phyloP scores from a whole-genome alignment of 176 grass and related monocot genomes.

The Aegilops speltoides region DNA sequence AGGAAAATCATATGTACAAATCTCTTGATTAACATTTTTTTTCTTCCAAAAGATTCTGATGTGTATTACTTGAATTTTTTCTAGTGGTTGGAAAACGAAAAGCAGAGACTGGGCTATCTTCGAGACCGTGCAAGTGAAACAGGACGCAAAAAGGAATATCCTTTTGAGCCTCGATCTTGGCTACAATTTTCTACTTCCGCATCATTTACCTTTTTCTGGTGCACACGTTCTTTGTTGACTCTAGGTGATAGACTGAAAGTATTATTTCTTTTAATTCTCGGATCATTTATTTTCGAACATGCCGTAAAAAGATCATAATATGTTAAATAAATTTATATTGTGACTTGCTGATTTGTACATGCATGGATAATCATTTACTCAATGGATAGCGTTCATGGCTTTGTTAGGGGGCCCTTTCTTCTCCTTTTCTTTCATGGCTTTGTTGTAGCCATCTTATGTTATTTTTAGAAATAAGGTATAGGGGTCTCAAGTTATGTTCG shows the following conservation, averaged over 20 bases:
- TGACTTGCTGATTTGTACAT: neutral
- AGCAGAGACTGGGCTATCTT: slow-evolving; percentile 74
- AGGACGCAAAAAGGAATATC: slow-evolving; percentile 99
- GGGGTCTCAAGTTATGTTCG: neutral
- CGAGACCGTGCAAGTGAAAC: slow-evolving; percentile 98
- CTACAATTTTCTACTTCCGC: slow-evolving; percentile 24
- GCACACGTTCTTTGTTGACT: neutral
- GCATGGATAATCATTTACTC: slow-evolving; percentile 17
- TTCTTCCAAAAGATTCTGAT: slow-evolving; percentile 27
- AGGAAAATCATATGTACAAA: slow-evolving; percentile 21
- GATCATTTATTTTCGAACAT: slow-evolving; percentile 1
- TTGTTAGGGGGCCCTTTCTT: neutral
- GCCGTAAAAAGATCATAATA: neutral
- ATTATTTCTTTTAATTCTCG: neutral
- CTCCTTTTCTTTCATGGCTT: neutral
- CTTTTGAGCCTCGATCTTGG: slow-evolving; percentile 36
- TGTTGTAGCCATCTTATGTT: neutral
- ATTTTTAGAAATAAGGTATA: neutral
- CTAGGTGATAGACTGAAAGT: neutral
- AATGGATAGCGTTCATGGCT: neutral
- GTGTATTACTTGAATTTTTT: slow-evolving; percentile 28
- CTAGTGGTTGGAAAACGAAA: slow-evolving; percentile 90
- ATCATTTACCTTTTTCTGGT: neutral
- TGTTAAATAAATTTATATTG: neutral
- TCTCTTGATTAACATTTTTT: neutral